Evolutionary conservation across 2,329 filamentous ascomycete genomes (phyloP), one percentile per base, ranked within the genome.

Genomic region (Madurella fahalii): DNA sequence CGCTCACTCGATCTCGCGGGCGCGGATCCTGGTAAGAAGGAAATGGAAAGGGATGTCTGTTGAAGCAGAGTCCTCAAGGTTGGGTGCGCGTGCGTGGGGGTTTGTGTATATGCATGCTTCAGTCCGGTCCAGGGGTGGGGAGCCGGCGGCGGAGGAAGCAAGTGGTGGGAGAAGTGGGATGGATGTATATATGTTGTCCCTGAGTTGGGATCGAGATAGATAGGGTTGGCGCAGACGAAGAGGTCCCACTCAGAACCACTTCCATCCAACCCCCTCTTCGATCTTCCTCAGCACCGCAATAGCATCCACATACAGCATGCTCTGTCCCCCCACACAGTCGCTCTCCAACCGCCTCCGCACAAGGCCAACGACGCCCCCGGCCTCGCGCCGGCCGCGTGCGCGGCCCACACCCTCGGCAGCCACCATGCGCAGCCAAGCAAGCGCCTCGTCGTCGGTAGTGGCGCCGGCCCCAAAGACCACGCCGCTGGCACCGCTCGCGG

Each of bases 251-350:
- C 54, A 77, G 61, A 77, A 77, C 68, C 74, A 73, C 56, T 69
- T 73, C 63, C 69, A 67, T 50, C 69, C 69, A 9, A 65, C 69
- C 1, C 72, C 69, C 58, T 77, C 74, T 60, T 80, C 77, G 50
- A 84, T 64, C 61, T 74, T 78, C 61, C 69, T 73, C 59, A 85
- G 61, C 49, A 82, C 80, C 2, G 73, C 68, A 3, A 80, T 70
- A 7, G 80, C 78, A 61, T 84, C 81, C 20, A 77, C 72, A 42
- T 79, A 77, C 47, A 82, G 63, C 45, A 76, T 73, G 60, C 72
- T 81, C 47, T 73, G 71, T 17, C 72, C 71, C 5, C 77, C 79
- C 3, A 76, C 65, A 39, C 76, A 78, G 49, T 83, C 80, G 41
- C 64, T 65, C 61, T 79, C 76, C 41, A 84, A 67, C 41, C 73